Percentiles rank a stretch among this genome's conserved stretches.
Conservation (phyloP, 2,329 filamentous ascomycete genomes). For the Monilinia fructicola region DNA sequence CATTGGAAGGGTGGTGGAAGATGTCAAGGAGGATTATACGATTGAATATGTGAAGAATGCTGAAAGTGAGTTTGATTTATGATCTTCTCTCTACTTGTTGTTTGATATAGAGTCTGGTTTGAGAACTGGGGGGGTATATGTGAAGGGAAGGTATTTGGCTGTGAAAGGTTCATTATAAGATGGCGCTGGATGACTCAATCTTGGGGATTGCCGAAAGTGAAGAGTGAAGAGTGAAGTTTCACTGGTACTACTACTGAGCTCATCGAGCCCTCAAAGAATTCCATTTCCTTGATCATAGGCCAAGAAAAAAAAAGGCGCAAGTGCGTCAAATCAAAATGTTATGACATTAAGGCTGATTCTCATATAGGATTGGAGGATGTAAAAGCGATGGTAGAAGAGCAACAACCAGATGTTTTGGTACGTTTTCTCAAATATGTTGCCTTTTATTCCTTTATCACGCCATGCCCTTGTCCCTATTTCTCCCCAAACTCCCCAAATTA, state of each 20-base stretch:
- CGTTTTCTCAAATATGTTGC: slow-evolving; percentile 23
- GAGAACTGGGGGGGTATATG: not conserved
- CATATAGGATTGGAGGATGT: slow-evolving; percentile 55
- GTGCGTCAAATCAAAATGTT: no score
- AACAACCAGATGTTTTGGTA: slow-evolving; percentile 57
- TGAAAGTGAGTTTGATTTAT: slow-evolving; percentile 48
- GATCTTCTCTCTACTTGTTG: not conserved
- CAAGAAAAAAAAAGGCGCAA: no score
- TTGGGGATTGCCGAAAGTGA: not conserved
- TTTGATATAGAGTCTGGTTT: not conserved
- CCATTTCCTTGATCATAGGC: no score
- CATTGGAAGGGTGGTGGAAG: slow-evolving; percentile 60
- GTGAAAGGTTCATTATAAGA: no score
- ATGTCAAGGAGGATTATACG: slow-evolving; percentile 61
- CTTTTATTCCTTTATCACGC: not conserved
- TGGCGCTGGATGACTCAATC: no score
- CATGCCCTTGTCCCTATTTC: not conserved
- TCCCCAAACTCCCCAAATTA: not conserved
- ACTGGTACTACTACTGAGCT: not conserved
- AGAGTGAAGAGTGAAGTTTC: not conserved
- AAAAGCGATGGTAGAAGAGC: slow-evolving; percentile 50
- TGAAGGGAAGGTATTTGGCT: no score
- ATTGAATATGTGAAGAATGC: slow-evolving; percentile 64
- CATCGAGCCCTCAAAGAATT: no score
- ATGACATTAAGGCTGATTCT: not conserved